Percentiles rank a stretch among this genome's conserved stretches.
These are phyloP conservation scores for Pichia deserticola DNA, from an alignment of 805 yeast genomes.

Conservation along the genomic window DNA sequence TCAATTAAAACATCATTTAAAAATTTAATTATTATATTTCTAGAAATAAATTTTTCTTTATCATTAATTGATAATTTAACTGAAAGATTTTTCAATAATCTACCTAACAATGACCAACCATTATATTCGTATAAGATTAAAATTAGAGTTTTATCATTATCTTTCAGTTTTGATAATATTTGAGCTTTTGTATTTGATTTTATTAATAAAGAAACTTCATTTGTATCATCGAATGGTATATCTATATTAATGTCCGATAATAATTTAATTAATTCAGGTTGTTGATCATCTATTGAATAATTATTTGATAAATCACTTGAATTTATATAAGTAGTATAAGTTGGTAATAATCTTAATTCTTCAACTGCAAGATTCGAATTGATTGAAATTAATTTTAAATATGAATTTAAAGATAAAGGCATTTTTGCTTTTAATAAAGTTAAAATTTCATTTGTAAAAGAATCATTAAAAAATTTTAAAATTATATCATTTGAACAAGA, in stretches of 20 bases:
- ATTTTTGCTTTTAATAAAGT: conserved; percentile 63
- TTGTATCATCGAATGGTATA: conserved; percentile 44
- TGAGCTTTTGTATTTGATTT: conserved; percentile 62
- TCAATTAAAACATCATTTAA: conserved; percentile 40
- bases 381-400: conserved; percentile 50
- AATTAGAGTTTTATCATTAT: conserved; percentile 30
- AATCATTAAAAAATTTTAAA: conserved; percentile 38
- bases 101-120: conserved; percentile 85
- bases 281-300: conserved; percentile 43
- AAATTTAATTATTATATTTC: conserved; percentile 44
- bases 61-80: conserved; percentile 30
- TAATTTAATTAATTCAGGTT: conserved; percentile 41
- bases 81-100: conserved; percentile 60
- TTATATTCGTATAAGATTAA: conserved; percentile 67
- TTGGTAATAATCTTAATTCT: conserved; percentile 49
- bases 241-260: conserved; percentile 35
- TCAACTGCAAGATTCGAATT: conserved; percentile 62
- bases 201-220: conserved; percentile 38
- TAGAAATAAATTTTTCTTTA: conserved; percentile 32
- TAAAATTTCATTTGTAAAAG: conserved; percentile 37
- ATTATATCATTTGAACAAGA: conserved; percentile 39
- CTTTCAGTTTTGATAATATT: conserved; percentile 1
- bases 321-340: conserved; percentile 50
- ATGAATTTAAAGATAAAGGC: conserved; percentile 57
- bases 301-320: conserved; percentile 32